phyloP scores from a whole-genome alignment of 306 rosid species.

The Sophora flavescens region DNA sequence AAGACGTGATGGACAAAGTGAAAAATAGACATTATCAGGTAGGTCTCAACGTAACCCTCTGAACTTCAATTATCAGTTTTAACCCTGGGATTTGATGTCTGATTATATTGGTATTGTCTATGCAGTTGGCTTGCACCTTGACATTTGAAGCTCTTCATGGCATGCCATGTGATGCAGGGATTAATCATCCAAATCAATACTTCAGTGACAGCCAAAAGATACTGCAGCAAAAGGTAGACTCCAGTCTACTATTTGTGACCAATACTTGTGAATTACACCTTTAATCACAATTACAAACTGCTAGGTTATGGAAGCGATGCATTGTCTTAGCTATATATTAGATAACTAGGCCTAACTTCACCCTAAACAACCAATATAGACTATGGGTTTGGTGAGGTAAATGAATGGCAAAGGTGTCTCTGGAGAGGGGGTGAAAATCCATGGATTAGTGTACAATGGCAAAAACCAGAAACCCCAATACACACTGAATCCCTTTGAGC shows the following conservation, averaged over 20 bases:
- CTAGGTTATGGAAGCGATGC: constrained; percentile 14
- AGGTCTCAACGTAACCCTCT: constrained; percentile 51
- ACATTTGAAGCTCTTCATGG: constrained; percentile 90
- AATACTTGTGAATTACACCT: constrained; percentile 7
- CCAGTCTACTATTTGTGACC: constrained; percentile 5
- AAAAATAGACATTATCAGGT: constrained; percentile 95
- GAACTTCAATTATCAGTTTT: constrained; percentile 37
- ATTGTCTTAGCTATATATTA: not conserved
- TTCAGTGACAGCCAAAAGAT: constrained; percentile 83
- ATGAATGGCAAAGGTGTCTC: not conserved
- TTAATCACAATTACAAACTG: constrained; percentile 29
- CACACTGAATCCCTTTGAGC: too few relatives aligned
- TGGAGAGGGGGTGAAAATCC: not conserved
- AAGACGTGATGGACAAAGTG: constrained; percentile 85
- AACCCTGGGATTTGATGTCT: constrained; percentile 42
- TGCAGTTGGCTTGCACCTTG: constrained; percentile 96
- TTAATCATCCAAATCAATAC: constrained; percentile 98
- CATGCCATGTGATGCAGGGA: constrained; percentile 83
- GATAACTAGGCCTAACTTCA: not conserved
- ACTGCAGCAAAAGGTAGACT: constrained; percentile 65
- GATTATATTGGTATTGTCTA: constrained; percentile 45
- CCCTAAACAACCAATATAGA: not conserved
- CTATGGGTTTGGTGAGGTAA: not conserved
- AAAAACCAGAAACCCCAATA: too few relatives aligned
- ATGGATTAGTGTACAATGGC: not conserved